Conservation (phyloP, 257 asterid genomes). For the Agastache rugosa region DNA sequence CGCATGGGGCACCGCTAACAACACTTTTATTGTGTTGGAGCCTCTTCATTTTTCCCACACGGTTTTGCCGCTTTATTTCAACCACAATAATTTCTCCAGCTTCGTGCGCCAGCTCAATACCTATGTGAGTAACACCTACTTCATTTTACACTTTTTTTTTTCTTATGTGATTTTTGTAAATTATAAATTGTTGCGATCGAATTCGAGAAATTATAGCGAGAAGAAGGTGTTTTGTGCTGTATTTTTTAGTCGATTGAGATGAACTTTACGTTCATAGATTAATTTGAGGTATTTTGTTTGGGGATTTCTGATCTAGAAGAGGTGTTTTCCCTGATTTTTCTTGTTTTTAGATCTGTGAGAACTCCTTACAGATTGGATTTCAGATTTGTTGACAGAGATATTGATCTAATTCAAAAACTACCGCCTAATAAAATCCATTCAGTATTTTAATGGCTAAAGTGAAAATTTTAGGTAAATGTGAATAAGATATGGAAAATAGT, state of each 20-base stretch:
- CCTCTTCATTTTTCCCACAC: conserved; percentile 69
- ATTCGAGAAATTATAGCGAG: too few species aligned
- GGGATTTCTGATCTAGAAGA: too few species aligned
- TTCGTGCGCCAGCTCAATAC: conserved; percentile 94
- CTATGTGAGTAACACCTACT: conserved; percentile 56
- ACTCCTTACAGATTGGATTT: not conserved
- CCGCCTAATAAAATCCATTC: not conserved
- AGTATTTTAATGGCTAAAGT: not conserved
- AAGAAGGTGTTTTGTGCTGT: too few species aligned
- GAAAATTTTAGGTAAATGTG: too few species aligned
- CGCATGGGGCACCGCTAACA: conserved; percentile 66
- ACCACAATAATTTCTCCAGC: conserved; percentile 93
- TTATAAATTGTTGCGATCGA: too few species aligned
- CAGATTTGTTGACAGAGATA: not conserved
- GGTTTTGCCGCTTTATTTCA: conserved; percentile 73
- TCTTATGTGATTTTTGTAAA: too few species aligned
- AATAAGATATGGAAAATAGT: too few species aligned
- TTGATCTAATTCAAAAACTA: not conserved
- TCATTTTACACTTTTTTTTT: too few species aligned
- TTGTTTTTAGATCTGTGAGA: not conserved
- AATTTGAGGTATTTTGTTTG: too few species aligned
- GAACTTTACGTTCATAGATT: too few species aligned
- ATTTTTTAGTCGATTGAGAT: too few species aligned
- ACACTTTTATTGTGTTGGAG: conserved; percentile 70
- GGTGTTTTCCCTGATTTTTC: too few species aligned